Percentiles rank a stretch among this genome's conserved stretches.
These are phyloP conservation scores for Yamadazyma dendronema DNA, from an alignment of 1,139 yeast species.

Conservation along the genomic window DNA sequence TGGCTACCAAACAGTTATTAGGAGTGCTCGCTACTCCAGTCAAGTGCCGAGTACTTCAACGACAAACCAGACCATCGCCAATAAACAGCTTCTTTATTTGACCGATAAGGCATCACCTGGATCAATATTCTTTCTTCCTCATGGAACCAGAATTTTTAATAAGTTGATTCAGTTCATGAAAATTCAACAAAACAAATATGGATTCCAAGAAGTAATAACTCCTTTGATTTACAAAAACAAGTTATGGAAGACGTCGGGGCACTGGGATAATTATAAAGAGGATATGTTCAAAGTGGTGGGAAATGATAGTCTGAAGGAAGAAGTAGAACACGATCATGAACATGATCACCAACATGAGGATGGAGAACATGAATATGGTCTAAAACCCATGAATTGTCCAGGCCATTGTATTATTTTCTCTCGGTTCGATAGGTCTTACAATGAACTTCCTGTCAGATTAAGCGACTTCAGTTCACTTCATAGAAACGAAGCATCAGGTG, in stretches of 20 bases:
- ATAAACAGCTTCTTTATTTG: conserved; percentile 68
- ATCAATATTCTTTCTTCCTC: conserved; percentile 83
- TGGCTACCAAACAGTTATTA: not conserved
- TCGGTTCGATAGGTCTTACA: conserved; percentile 79
- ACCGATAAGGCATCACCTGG: conserved; percentile 85
- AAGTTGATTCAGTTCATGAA: conserved; percentile 79
- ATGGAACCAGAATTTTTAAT: conserved; percentile 85
- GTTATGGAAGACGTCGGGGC: conserved; percentile 91
- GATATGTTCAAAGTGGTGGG: conserved; percentile 85
- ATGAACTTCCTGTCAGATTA: conserved; percentile 84
- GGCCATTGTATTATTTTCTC: conserved; percentile 92
- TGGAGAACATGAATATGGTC: conserved; percentile 50
- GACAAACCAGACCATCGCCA: conserved; percentile 49
- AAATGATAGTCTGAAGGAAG: conserved; percentile 30
- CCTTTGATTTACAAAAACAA: conserved; percentile 85
- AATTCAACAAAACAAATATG: conserved; percentile 74
- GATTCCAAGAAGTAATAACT: conserved; percentile 90
- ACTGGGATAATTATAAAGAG: conserved; percentile 92
- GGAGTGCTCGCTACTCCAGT: not conserved
- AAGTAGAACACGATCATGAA: conserved; percentile 16
- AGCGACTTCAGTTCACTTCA: conserved; percentile 95
- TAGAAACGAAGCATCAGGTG: conserved; percentile 94
- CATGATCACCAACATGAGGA: conserved; percentile 16
- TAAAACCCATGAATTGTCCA: conserved; percentile 98
- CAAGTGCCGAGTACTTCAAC: conserved; percentile 1